Evolutionary conservation across 2,329 filamentous ascomycete genomes (phyloP), one percentile per base, ranked within the genome.

Genomic region (Ophiostoma pallidulum): DNA sequence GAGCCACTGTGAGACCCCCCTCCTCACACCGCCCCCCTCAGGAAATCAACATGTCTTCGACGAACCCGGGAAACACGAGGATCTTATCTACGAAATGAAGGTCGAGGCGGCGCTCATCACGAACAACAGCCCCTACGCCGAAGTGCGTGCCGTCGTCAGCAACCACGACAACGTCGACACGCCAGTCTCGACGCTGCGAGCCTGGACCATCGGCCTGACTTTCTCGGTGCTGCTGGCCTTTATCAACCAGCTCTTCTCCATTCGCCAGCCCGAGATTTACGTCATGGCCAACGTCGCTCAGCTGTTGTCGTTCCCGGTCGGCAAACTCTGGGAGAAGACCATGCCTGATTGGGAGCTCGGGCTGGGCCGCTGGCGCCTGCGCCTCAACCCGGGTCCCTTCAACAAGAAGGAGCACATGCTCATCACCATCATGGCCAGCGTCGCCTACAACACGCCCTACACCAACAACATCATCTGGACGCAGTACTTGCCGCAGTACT

Each of bases 391-490:
- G 0, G 74, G 75, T 0, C 71, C 70, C 2, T 80, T 80, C 57
- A 73, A 71, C 46, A 72, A 71, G 56, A 80, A 80, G 61, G 77
- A 80, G 59, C 77, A 80, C 57, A 69, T 75, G 65, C 60, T 78
- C 42, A 73, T 78, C 51, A 69, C 71, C 26, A 75, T 78, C 59
- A 77, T 78, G 73, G 77, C 80, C 47, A 82, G 82, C 58, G 50
- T 74, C 12, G 70, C 71, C 12, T 68, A 64, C 55, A 64, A 64
- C 20, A 57, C 65, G 20, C 45, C 45, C 4, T 47, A 47, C 24
- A 47, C 45, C 22, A 32, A 47, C 38, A 47, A 47, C 39, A 47
- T 47, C 32, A 65, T 73, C 40, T 74, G 70, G 69, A 68, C 66
- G 3, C 73, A 75, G 58, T 66, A 57, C 13, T 31, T 51, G 14